These are phyloP conservation scores for Sergeia podlipaevii DNA, from an alignment of 208 protist genomes.

Conservation along the genomic window DNA sequence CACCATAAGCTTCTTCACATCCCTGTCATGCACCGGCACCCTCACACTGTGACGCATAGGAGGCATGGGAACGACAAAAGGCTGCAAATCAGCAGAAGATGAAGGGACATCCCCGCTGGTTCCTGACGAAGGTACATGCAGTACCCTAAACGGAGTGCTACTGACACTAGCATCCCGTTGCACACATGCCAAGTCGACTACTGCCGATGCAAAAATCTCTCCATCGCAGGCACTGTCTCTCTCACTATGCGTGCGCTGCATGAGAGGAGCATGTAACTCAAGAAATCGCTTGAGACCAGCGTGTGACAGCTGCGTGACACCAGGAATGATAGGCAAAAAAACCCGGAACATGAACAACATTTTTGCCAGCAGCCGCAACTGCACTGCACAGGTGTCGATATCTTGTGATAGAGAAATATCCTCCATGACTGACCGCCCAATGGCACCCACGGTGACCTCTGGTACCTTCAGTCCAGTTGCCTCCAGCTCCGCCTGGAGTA, in stretches of 20 bases:
- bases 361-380: conserved; percentile 33
- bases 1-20: conserved; percentile 40
- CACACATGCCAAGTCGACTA: conserved; percentile 37
- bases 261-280: neutral
- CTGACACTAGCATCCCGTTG: conserved; percentile 32
- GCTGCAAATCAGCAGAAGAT: neutral
- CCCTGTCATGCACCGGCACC: conserved; percentile 30
- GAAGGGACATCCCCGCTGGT: neutral
- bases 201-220: conserved; percentile 13
- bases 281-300: conserved; percentile 39
- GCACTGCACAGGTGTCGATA: conserved; percentile 11
- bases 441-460: conserved; percentile 18
- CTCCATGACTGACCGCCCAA: conserved; percentile 20
- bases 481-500: conserved; percentile 30
- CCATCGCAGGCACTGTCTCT: neutral
- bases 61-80: conserved; percentile 40
- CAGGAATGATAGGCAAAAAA: conserved; percentile 62
- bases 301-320: conserved; percentile 29
- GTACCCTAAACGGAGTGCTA: neutral
- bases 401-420: conserved; percentile 14
- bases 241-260: no score
- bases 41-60: conserved; percentile 44
- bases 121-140: neutral
- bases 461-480: conserved; percentile 14
- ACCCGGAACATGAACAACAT: conserved; percentile 49